Evolutionary conservation across 2,329 filamentous ascomycete genomes (phyloP), one percentile per base, ranked within the genome.

Genomic region (Diaporthe vaccinii): DNA sequence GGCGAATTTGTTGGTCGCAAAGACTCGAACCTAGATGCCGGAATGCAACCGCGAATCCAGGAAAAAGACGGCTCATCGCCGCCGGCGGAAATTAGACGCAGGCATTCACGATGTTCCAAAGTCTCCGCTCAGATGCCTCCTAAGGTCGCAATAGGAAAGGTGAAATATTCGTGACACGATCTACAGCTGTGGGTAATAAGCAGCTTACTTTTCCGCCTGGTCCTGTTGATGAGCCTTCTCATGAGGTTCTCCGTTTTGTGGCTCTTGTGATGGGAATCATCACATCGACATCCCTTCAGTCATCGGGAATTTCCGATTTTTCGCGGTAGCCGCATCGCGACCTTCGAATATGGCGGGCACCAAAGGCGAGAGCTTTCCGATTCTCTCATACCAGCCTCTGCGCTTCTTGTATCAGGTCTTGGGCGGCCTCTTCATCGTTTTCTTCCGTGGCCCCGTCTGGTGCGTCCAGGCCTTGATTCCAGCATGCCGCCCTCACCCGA

Each of bases 401-500:
- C 53, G 53, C 5, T 17, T 57, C 2, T 20, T 72, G 1, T 57
- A 57, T 15, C 36, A 36, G 36, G 2, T 72, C 28, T 49, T 8
- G n/a, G 36, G 53, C 39, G 31, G 20, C 5, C 20, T 46, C 3
- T 22, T 44, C 12, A 59, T 58, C 17, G 22, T 72, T 0, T 53
- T 53, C 36, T 15, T 46, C n/a, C 68, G 51, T 8, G 36, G 59
- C 14, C 68, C 68, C 22, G 44, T 44, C 34, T 72, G 51, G 51
- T 44, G 36, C 14, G n/a, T 34, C 53, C 34, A 53, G n/a, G 36
- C 68, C n/a, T 53, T 72, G 12, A 46, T 72, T 10, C 58, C 68
- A 2, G 53, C 53, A 57, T 57, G 53, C 31, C 68, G 51, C 7
- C 68, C 68, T n/a, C 68, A 44, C 15, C 25, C 53, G 28, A 59